Base-by-base conservation (phyloP, 208 protist genomes). In the Naegleria lovaniensis region DNA sequence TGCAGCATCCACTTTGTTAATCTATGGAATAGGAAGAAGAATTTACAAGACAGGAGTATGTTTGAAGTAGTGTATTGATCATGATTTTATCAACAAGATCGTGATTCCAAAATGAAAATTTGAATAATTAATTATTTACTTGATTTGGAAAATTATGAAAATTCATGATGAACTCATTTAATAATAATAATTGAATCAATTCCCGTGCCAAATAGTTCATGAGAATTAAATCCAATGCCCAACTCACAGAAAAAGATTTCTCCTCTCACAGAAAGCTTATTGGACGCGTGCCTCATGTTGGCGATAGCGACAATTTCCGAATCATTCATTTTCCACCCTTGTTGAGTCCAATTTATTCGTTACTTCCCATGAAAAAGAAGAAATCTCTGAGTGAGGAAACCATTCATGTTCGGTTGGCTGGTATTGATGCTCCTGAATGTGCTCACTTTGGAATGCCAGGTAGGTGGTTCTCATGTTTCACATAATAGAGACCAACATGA, bases 391-490 rank as follows among this genome's bases (percentile, higher is more conserved):
- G 33, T 87, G 39, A 87, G 16, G 15, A 52, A 29, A 87, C 83
- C 3, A 22, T 87, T 16, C 83, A 87, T 51, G 40, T 87, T 16
- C 9, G 83, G 33, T 29, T 87, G 7, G 83, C 83, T 41, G 83
- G 83, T 52, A 87, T 87, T 22, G 83, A 87, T 36, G 83, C 83
- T 33, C 83, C 83, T 9, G 83, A 87, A 87, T 87, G 83, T 87
- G 83, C 83, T 52, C 83, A 87, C 29, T 87, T 87, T 51, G 83
- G 83, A 22, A 29, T 51, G 40, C 83, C 83, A 25, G 83, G 83
- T 51, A 29, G 22, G 55, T 67, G 22, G 13, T 67, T 3, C 1
- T 67, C 6, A 29, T 67, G 22, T 67, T 29, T 19, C n/a, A n/a
- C n/a, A n/a, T n/a, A n/a, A n/a, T n/a, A n/a, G n/a, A n/a, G n/a